Evolutionary conservation across 768 basidiomycete genomes (phyloP).

Genomic region (Neoboletus subvelutipes): DNA sequence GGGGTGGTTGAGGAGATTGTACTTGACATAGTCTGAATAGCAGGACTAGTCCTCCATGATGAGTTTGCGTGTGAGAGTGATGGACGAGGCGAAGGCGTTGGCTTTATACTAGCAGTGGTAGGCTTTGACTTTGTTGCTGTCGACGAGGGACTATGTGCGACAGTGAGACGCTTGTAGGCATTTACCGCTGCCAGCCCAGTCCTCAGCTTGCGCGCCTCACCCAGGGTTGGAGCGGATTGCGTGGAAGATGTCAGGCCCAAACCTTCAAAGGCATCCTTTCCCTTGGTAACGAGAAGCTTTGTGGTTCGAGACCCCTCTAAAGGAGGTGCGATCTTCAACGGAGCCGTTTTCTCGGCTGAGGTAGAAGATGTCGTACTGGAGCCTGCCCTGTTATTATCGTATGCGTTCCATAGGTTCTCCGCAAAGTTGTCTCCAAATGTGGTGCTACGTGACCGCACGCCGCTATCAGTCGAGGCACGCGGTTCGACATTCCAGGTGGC

Average conservation of each 20-base stretch:
- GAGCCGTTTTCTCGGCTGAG: conserved; percentile 15
- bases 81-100: conserved; percentile 32
- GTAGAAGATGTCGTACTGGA: conserved; percentile 2
- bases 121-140: conserved; percentile 20
- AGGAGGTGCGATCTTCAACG: conserved; percentile 27
- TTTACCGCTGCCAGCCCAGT: conserved; percentile 63
- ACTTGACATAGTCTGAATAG: conserved; percentile 28
- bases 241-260: conserved; percentile 52
- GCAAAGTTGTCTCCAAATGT: conserved; percentile 69
- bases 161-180: conserved; percentile 32
- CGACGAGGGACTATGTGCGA: conserved; percentile 15
- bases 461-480: conserved; percentile 22
- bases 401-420: conserved; percentile 54
- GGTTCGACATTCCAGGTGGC: conserved; percentile 44
- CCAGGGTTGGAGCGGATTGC: conserved; percentile 63
- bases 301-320: conserved; percentile 33
- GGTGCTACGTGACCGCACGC: conserved; percentile 23
- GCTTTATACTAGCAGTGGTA: conserved; percentile 18
- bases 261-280: conserved; percentile 79
- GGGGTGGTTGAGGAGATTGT: conserved; percentile 37
- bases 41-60: conserved; percentile 20
- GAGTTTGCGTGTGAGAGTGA: conserved; percentile 16
- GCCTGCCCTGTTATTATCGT: conserved; percentile 34
- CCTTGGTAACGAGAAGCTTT: conserved; percentile 34
- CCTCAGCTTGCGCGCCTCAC: conserved; percentile 69